Evolutionary conservation across 352 stramenopile species (phyloP).

Genomic region (Pythium brassicae): DNA sequence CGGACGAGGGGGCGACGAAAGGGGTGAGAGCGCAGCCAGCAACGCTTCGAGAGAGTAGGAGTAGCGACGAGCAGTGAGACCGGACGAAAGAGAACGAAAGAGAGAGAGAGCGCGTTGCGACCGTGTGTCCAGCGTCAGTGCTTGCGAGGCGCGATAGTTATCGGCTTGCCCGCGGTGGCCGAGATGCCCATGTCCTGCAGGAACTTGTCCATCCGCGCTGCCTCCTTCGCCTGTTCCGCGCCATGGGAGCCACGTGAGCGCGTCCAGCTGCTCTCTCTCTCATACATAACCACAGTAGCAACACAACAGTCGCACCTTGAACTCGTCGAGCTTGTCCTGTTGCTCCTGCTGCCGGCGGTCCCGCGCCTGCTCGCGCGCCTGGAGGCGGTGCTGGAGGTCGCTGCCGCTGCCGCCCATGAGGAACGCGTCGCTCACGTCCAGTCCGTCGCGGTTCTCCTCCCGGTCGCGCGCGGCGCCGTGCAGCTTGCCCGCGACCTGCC

Average conservation of each 20-base stretch:
- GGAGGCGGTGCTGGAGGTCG: slow-evolving; percentile 40
- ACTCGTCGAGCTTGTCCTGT: slow-evolving; percentile 28
- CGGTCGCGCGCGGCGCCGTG: slow-evolving; percentile 60
- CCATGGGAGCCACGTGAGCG: too few relatives aligned
- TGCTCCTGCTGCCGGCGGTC: slow-evolving; percentile 34
- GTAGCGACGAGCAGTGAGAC: too few relatives aligned
- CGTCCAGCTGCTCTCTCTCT: background rate
- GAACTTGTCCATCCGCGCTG: slow-evolving; percentile 75
- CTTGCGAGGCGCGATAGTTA: slow-evolving; percentile 50
- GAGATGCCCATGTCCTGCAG: slow-evolving; percentile 62
- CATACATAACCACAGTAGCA: background rate
- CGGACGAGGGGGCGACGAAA: background rate
- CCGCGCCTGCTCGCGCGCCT: slow-evolving; percentile 30
- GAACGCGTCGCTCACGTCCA: slow-evolving; percentile 67
- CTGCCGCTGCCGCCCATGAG: slow-evolving; percentile 40
- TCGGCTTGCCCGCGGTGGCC: slow-evolving; percentile 23
- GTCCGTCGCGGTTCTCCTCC: slow-evolving; percentile 54
- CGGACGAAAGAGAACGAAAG: too few relatives aligned
- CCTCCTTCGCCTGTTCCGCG: slow-evolving; percentile 70
- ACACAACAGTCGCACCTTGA: slow-evolving; percentile 25
- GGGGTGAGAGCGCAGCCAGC: too few relatives aligned
- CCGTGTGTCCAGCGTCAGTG: background rate
- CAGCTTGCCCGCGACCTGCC: slow-evolving; percentile 33
- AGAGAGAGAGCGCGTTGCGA: too few relatives aligned
- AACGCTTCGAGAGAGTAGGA: too few relatives aligned